Evolutionary conservation across 768 basidiomycete species (phyloP).

Genomic region (Rhizopogon salebrosus): DNA sequence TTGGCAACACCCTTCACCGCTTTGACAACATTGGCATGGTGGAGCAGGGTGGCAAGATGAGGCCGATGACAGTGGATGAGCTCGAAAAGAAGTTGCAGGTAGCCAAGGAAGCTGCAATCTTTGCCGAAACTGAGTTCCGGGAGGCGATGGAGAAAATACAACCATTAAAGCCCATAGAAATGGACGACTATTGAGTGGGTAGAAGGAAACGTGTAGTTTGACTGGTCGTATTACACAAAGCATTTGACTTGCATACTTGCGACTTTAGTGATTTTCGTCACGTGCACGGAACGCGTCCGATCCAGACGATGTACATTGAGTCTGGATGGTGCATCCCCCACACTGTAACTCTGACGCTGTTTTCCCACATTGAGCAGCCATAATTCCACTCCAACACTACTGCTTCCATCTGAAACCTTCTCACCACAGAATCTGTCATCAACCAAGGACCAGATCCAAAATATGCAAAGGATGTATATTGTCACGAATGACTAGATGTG

Average conservation of each 20-base stretch:
- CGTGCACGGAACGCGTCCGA: conserved; percentile 4
- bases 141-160: conserved; percentile 72
- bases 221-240: background rate
- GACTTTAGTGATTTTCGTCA: conserved; percentile 6
- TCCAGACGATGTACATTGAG: background rate
- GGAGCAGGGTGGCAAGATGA: conserved; percentile 35
- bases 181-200: conserved; percentile 26
- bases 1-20: conserved; percentile 58
- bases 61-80: conserved; percentile 63
- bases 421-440: too few relatives aligned
- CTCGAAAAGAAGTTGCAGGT: conserved; percentile 68
- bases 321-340: too few relatives aligned
- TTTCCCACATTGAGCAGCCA: too few relatives aligned
- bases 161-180: conserved; percentile 42
- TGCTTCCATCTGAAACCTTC: too few relatives aligned
- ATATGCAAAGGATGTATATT: conserved; percentile 1
- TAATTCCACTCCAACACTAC: too few relatives aligned
- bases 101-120: conserved; percentile 66
- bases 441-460: background rate
- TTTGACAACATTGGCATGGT: conserved; percentile 65
- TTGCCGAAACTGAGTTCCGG: conserved; percentile 69
- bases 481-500: background rate
- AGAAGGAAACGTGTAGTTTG: background rate
- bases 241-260: background rate
- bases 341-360: too few relatives aligned